phyloP scores from a whole-genome alignment of 306 rosid genomes.

The Quercus agrifolia region DNA sequence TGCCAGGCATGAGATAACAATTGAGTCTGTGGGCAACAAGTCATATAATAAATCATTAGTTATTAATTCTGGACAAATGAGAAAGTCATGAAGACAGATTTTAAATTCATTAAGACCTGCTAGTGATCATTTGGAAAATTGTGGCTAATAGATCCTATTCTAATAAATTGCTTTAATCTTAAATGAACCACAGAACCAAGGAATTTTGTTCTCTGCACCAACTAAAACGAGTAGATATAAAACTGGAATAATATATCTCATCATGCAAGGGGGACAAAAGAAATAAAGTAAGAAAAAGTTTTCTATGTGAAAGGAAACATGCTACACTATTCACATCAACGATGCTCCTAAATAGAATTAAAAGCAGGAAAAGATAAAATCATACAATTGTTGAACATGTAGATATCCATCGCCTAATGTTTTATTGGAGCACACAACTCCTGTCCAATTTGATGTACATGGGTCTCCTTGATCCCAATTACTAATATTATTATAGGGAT shows the following conservation, averaged over 20 bases:
- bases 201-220: not conserved
- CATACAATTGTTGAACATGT: slow-evolving; percentile 44
- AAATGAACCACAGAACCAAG: not conserved
- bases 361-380: slow-evolving; percentile 4
- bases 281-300: not conserved
- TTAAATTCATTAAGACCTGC: not conserved
- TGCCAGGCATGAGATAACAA: not conserved
- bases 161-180: not conserved
- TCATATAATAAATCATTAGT: not conserved
- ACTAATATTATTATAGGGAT: slow-evolving; percentile 35
- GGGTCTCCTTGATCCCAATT: slow-evolving; percentile 54
- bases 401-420: slow-evolving; percentile 36
- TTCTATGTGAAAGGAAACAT: no score
- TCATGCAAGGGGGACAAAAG: not conserved
- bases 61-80: not conserved
- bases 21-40: not conserved
- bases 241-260: not conserved
- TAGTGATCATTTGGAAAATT: not conserved
- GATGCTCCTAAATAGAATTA: not conserved
- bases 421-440: slow-evolving; percentile 40
- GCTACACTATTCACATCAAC: not conserved
- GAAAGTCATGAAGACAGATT: not conserved
- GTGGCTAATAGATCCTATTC: not conserved
- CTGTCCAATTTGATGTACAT: slow-evolving; percentile 41
- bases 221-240: not conserved